Evolutionary conservation across 495 filamentous ascomycete genomes (phyloP).

Genomic region (Hypoxylon crocopeplum): DNA sequence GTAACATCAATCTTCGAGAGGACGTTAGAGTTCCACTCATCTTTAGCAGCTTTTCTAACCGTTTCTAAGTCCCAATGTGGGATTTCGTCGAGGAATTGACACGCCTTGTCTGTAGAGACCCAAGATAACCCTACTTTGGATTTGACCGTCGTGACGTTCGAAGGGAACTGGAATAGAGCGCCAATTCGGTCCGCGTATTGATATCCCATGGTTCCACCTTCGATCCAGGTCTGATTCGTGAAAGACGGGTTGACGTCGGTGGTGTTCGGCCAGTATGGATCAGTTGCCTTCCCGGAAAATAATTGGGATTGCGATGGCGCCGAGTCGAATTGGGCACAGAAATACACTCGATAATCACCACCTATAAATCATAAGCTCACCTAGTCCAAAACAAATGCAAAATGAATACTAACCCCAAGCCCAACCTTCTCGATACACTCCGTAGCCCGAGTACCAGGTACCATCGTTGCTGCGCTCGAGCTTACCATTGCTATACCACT

Average conservation of each 20-base stretch:
- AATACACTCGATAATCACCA: conserved; percentile 56
- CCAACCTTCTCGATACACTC: conserved; percentile 64
- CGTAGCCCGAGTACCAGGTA: conserved; percentile 36
- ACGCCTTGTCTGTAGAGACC: conserved; percentile 68
- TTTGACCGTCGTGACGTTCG: conserved; percentile 48
- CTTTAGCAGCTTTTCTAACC: conserved; percentile 54
- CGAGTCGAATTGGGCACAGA: conserved; percentile 67
- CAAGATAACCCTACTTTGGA: conserved; percentile 73
- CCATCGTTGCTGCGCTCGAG: conserved; percentile 62
- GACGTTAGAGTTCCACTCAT: conserved; percentile 65
- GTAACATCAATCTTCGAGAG: conserved; percentile 65
- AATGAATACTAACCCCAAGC: conserved; percentile 65
- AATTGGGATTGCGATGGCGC: conserved; percentile 42
- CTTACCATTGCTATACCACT: conserved; percentile 60
- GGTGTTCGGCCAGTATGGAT: conserved; percentile 26
- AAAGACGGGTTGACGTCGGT: conserved; percentile 15
- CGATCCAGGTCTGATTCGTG: conserved; percentile 17
- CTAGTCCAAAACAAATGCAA: conserved; percentile 14
- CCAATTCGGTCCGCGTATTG: conserved; percentile 45
- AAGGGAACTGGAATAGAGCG: conserved; percentile 44
- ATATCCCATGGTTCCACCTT: conserved; percentile 24
- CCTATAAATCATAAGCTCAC: conserved; percentile 6
- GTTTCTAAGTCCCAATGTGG: conserved; percentile 52
- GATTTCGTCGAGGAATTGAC: conserved; percentile 64
- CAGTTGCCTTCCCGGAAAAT: conserved; percentile 53